Evolutionary conservation across 768 basidiomycete species (phyloP), one percentile per base, ranked within the genome.

Genomic region (Pleurotus cornucopiae): DNA sequence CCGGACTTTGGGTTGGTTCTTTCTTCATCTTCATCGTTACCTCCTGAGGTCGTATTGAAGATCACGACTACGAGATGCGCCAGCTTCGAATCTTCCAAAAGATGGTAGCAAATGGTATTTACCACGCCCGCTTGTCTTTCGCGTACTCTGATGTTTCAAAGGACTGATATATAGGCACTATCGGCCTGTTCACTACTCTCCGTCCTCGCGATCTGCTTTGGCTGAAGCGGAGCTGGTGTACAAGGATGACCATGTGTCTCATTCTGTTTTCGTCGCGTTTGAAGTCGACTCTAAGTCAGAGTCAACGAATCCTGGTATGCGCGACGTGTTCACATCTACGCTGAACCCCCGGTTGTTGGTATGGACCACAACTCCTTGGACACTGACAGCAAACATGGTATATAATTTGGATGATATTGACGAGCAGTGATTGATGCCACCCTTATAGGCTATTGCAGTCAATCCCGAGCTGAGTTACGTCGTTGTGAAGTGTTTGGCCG

Each of bases 351-450:
- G 78, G 25, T 62, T 97, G 7, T 73, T 94, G 14, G 89, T 96
- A 3, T 99, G 96, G 96, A 98, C 96, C 2, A 98, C 96, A 3
- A 98, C 96, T 0, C 91, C 96, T 1, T 99, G 96, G 96, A 98
- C 93, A 3, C 72, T 98, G 46, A 93, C 91, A 4, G 91, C 93
- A 1, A 98, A 99, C 65, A 93, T 94, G 89, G 94, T 94, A 61
- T 13, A 23, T 49, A 5, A n/a, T 26, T 44, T n/a, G 13, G 11
- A 41, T 79, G 44, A 11, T 58, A 5, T 20, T 60, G 56, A 34
- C 16, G 45, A 16, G 21, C n/a, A 5, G 13, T 39, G 39, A 43
- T 44, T 43, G 30, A 6, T 41, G 26, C n/a, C 21, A 16, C 30
- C 45, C 49, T 54, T 21, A 41, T 37, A 96, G 95, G 94, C 87